Evolutionary conservation across 495 filamentous ascomycete species (phyloP).

Genomic region (Aspergillus sclerotioniger): DNA sequence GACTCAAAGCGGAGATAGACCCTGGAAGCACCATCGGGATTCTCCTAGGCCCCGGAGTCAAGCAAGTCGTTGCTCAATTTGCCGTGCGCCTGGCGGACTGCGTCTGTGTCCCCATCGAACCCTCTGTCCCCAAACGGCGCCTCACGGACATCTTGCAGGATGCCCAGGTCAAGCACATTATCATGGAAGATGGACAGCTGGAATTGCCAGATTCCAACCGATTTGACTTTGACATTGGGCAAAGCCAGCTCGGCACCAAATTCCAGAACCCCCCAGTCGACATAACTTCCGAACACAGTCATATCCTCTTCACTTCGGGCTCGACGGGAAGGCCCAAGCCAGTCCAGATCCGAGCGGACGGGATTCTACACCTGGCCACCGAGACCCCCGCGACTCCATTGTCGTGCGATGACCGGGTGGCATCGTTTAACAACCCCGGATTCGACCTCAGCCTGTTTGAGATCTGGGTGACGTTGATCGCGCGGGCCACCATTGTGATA

Average conservation of each 20-base stretch:
- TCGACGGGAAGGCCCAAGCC: slow-evolving; percentile 12
- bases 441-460: slow-evolving; percentile 13
- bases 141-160: neutral
- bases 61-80: slow-evolving; percentile 10
- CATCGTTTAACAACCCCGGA: neutral
- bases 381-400: neutral
- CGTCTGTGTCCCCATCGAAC: slow-evolving; percentile 9
- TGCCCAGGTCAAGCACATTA: neutral
- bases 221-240: neutral
- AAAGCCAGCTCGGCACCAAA: neutral
- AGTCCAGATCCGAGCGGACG: slow-evolving; percentile 2
- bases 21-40: neutral
- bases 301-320: slow-evolving; percentile 14
- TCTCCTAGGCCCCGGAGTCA: neutral
- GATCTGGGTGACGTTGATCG: slow-evolving; percentile 8
- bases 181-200: neutral
- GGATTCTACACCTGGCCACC: slow-evolving; percentile 8
- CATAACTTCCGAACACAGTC: neutral
- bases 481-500: neutral
- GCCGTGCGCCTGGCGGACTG: slow-evolving; percentile 6
- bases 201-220: neutral
- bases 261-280: neutral
- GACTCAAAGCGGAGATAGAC: neutral
- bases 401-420: neutral
- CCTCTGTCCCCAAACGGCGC: neutral